Evolutionary conservation across 129 eudicot species (phyloP).

Genomic region (Artemisia annua): DNA sequence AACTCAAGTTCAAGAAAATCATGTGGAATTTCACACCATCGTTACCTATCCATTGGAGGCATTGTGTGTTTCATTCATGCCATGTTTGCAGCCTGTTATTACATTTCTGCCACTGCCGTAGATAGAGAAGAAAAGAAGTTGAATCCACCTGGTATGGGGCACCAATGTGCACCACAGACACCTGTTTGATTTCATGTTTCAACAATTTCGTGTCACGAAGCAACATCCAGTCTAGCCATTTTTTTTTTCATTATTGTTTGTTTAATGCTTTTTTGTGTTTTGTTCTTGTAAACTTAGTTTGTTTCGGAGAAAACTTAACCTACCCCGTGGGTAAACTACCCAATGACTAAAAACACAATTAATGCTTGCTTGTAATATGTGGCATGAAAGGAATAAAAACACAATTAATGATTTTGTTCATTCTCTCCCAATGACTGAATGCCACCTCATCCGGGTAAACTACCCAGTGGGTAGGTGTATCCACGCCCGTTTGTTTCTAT

Average conservation of each 20-base stretch:
- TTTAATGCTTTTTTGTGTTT: neutral
- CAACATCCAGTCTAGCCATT: neutral
- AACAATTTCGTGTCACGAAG: neutral
- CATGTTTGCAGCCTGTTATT: conserved; percentile 65
- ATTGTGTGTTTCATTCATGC: conserved; percentile 74
- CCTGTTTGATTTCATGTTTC: conserved; percentile 23
- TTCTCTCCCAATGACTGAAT: too few relatives aligned
- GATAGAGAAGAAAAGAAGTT: conserved; percentile 43
- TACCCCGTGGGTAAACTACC: too few relatives aligned
- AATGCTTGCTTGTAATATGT: too few relatives aligned
- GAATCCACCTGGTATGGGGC: conserved; percentile 32
- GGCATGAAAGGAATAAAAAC: too few relatives aligned
- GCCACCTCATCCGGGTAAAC: too few relatives aligned
- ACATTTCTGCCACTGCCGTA: conserved; percentile 59
- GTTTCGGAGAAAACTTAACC: too few relatives aligned
- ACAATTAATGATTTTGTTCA: too few relatives aligned
- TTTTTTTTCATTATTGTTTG: neutral
- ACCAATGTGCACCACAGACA: conserved; percentile 18
- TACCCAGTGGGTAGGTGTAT: too few relatives aligned
- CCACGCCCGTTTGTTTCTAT: too few relatives aligned
- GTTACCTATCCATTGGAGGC: conserved; percentile 68
- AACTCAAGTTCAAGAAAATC: conserved; percentile 59
- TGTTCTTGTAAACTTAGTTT: neutral
- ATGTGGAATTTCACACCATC: conserved; percentile 71
- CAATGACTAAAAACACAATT: too few relatives aligned